A percentile compares a stretch with the other conserved stretches of the same genome.
phyloP scores from a whole-genome alignment of 1,284 basidiomycete genomes.

The Leccinum pallidistipes region DNA sequence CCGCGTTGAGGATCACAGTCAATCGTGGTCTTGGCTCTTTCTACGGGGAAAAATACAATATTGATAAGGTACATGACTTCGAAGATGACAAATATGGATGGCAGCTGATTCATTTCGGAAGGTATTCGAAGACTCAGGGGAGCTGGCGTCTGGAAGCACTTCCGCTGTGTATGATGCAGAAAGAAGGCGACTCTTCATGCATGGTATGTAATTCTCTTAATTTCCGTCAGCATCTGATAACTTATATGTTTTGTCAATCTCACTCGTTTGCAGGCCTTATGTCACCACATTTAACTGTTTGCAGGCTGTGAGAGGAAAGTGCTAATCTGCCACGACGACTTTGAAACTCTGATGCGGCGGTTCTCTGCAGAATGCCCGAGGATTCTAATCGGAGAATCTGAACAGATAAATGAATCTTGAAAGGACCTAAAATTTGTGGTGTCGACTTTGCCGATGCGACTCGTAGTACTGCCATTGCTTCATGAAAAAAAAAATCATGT shows the following conservation, averaged over 20 bases:
- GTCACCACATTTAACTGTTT: constrained; percentile 36
- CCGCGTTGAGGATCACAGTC: constrained; percentile 51
- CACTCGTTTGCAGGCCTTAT: constrained; percentile 28
- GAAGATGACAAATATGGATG: background rate
- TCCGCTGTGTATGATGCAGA: constrained; percentile 51
- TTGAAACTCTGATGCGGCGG: background rate
- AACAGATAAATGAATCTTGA: background rate
- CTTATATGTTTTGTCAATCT: constrained; percentile 3
- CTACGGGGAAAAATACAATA: constrained; percentile 62
- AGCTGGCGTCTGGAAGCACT: constrained; percentile 52
- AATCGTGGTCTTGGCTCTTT: constrained; percentile 52
- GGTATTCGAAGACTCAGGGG: constrained; percentile 67
- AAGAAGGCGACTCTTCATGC: constrained; percentile 52
- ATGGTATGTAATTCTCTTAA: constrained; percentile 40
- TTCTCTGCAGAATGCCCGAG: background rate
- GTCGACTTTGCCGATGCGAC: background rate
- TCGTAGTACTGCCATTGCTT: background rate
- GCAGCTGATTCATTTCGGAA: constrained; percentile 25
- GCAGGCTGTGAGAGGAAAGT: constrained; percentile 19
- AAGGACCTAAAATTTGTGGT: background rate
- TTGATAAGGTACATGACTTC: constrained; percentile 51
- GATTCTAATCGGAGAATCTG: background rate
- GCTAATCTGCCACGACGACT: constrained; percentile 1
- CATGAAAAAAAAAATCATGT: background rate
- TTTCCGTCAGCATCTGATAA: constrained; percentile 8